Conservation (phyloP, 345 rosid genomes). For the Acer campestre region DNA sequence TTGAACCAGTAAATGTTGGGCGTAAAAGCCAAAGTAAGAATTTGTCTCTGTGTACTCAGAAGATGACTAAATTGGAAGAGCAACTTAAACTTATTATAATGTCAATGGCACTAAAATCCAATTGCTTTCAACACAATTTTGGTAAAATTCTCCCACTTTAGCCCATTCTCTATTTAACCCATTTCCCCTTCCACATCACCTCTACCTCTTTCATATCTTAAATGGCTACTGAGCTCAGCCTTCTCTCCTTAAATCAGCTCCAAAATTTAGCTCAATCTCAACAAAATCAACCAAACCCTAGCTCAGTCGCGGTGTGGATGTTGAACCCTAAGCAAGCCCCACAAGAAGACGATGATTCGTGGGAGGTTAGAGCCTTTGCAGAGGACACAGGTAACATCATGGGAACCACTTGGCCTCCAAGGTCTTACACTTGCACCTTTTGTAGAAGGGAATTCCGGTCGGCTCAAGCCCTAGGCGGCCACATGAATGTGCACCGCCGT, state of each 20-base stretch:
- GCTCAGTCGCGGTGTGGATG: constrained; percentile 44
- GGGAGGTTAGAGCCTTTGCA: constrained; percentile 94
- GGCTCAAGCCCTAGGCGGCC: constrained; percentile 98
- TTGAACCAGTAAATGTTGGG: constrained; percentile 25
- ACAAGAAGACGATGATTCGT: constrained; percentile 74
- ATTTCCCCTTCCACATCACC: constrained; percentile 30
- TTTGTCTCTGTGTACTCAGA: constrained; percentile 26
- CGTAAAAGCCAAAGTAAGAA: constrained; percentile 47
- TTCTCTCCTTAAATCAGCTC: constrained; percentile 40
- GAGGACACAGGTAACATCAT: constrained; percentile 71
- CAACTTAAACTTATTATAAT: constrained; percentile 28
- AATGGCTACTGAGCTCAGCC: constrained; percentile 55
- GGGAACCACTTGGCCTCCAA: constrained; percentile 97
- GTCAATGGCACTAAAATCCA: constrained; percentile 37
- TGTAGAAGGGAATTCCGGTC: constrained; percentile 94
- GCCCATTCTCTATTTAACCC: constrained; percentile 45
- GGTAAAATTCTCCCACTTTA: constrained; percentile 29
- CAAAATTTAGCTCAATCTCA: constrained; percentile 34
- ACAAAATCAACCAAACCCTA: constrained; percentile 29
- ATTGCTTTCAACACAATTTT: constrained; percentile 27
- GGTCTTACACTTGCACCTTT: constrained; percentile 91
- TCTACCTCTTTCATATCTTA: constrained; percentile 21
- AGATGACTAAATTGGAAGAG: constrained; percentile 24
- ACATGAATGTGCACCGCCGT: constrained; percentile 98
- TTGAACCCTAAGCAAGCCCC: constrained; percentile 62